phyloP scores from a whole-genome alignment of 2,329 filamentous ascomycete genomes.

The Aspergillus caelatus region DNA sequence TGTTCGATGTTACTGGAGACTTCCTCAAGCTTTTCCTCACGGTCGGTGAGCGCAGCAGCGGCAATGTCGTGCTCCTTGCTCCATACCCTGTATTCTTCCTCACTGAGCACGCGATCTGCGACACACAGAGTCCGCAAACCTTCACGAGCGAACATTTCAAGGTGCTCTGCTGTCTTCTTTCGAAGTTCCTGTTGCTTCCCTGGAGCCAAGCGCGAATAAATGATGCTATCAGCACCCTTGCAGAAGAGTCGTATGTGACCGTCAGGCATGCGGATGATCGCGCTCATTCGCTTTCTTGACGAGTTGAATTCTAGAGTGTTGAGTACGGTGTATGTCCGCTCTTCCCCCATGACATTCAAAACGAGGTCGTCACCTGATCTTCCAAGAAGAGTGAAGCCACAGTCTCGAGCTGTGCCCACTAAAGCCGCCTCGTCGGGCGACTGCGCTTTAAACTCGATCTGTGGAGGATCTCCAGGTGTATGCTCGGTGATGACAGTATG shows the following conservation, averaged over 20 bases:
- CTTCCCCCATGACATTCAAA: conserved; percentile 83
- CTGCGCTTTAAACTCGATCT: conserved; percentile 93
- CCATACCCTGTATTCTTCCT: conserved; percentile 84
- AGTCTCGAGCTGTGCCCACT: conserved; percentile 90
- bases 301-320: conserved; percentile 99
- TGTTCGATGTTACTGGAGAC: conserved; percentile 90
- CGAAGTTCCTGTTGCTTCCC: conserved; percentile 86
- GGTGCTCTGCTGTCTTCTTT: conserved; percentile 81
- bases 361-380: conserved; percentile 78
- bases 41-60: conserved; percentile 77
- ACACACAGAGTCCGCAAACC: conserved; percentile 94
- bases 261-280: conserved; percentile 92
- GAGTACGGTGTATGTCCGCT: conserved; percentile 81
- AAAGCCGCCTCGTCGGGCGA: conserved; percentile 95
- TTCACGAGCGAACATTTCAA: conserved; percentile 96
- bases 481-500: conserved; percentile 94
- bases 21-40: conserved; percentile 90
- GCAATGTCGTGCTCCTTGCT: conserved; percentile 85
- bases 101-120: conserved; percentile 76
- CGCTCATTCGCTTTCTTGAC: conserved; percentile 94
- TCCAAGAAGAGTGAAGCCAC: conserved; percentile 90
- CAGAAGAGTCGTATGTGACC: conserved; percentile 88
- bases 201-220: conserved; percentile 84
- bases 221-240: conserved; percentile 96
- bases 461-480: conserved; percentile 84